Evolutionary conservation across 768 basidiomycete genomes (phyloP), one percentile per base, ranked within the genome.

Genomic region (Russula griseocarnosa): DNA sequence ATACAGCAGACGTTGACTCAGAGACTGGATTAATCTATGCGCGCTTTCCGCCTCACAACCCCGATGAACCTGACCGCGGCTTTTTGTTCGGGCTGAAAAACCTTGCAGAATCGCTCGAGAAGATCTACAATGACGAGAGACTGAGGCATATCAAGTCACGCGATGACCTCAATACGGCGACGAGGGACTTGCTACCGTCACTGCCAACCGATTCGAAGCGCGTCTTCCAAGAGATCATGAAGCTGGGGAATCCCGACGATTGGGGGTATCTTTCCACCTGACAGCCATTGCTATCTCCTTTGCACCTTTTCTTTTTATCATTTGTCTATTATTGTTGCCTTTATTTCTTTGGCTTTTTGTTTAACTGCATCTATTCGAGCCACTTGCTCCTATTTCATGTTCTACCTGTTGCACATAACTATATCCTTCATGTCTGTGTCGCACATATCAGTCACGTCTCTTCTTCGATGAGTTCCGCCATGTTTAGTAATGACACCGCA

Each of bases 21-120:
- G 85, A 85, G 67, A 91, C 86, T 3, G 94, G 95, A 3, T 76
- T 91, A 50, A 80, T 96, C 16, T 90, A 91, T 70, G 97, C 96
- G 34, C 85, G 94, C 51, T 99, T 97, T 75, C 95, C 94, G 4
- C 96, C 96, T 1, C 94, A 92, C 72, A 90, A 92, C 67, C 86
- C 88, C 1, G 85, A 89, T 49, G 82, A 88, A 72, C 91, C 97
- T 24, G 97, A 99, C 75, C 86, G 92, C 56, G 97, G 97, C 7
- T 98, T 98, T 76, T 75, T 98, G 34, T 91, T 90, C 72, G 97
- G 97, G 4, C 75, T 99, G 74, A 88, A 87, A 79, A 93, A 82
- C 72, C 75, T 98, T 34, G 81, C 89, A 13, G 81, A 82, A 68
- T 79, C 89, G 38, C 75, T 99, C 69, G 89, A 90, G 73, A 81